Conservation (phyloP, 805 yeast species). For the Peterozyma xylosa region DNA sequence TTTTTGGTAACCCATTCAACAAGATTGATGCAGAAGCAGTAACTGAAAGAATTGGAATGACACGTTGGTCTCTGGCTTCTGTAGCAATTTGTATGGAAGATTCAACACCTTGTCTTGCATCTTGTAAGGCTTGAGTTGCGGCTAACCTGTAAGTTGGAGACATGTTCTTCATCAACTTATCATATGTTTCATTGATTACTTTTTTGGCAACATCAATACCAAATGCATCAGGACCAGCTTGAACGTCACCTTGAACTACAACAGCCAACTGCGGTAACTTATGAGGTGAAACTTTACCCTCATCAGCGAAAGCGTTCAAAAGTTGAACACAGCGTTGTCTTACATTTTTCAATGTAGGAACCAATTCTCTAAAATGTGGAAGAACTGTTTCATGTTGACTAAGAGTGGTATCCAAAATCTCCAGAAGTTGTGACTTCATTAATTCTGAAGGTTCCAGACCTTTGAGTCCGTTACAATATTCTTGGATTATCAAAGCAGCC, state of each 20-base stretch:
- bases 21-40: constrained; percentile 69
- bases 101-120: constrained; percentile 61
- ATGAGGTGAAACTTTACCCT: constrained; percentile 62
- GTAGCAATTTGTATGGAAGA: constrained; percentile 66
- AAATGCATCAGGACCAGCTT: constrained; percentile 93
- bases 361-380: constrained; percentile 72
- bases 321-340: constrained; percentile 84
- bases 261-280: constrained; percentile 80
- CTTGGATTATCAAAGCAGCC: constrained; percentile 62
- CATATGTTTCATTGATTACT: constrained; percentile 54
- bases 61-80: constrained; percentile 39
- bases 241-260: constrained; percentile 88
- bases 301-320: constrained; percentile 67
- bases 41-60: constrained; percentile 58
- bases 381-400: constrained; percentile 29
- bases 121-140: constrained; percentile 68
- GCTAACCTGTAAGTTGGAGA: constrained; percentile 65
- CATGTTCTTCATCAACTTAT: constrained; percentile 54
- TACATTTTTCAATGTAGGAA: constrained; percentile 77
- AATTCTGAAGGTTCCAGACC: constrained; percentile 9
- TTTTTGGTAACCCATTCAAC: constrained; percentile 67
- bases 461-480: constrained; percentile 34
- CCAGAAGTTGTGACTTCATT: constrained; percentile 18
- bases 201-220: constrained; percentile 70
- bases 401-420: constrained; percentile 27